These are phyloP conservation scores for Thalassiosira livingstoniorum DNA, from an alignment of 352 stramenopile genomes.

Conservation along the genomic window DNA sequence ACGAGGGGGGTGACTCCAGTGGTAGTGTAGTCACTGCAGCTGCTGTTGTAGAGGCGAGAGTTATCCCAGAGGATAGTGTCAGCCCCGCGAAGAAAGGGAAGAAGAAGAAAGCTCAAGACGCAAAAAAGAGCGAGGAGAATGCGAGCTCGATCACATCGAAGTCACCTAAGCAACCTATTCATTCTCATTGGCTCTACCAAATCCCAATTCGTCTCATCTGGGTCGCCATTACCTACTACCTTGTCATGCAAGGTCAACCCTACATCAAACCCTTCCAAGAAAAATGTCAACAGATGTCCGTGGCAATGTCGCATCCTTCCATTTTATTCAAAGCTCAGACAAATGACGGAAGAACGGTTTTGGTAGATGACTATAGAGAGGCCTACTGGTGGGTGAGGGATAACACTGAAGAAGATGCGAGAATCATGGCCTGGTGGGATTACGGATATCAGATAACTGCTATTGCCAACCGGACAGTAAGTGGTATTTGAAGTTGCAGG, in stretches of 20 bases:
- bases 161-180: slow-evolving; percentile 19
- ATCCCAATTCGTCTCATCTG: slow-evolving; percentile 19
- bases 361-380: slow-evolving; percentile 97
- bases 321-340: slow-evolving; percentile 87
- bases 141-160: neutral
- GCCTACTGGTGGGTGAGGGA: slow-evolving; percentile 90
- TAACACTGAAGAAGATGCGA: slow-evolving; percentile 81
- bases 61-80: slow-evolving; percentile 18
- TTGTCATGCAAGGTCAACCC: slow-evolving; percentile 40
- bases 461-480: slow-evolving; percentile 85
- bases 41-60: slow-evolving; percentile 20
- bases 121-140: slow-evolving; percentile 40
- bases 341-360: slow-evolving; percentile 71
- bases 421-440: slow-evolving; percentile 88
- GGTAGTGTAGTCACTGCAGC: neutral
- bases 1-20: neutral
- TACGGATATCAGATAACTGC: slow-evolving; percentile 90
- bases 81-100: slow-evolving; percentile 46
- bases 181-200: slow-evolving; percentile 21
- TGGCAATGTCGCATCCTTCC: slow-evolving; percentile 76
- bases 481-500: slow-evolving; percentile 6
- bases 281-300: slow-evolving; percentile 56
- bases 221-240: slow-evolving; percentile 38
- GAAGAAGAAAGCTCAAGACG: slow-evolving; percentile 44
- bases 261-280: slow-evolving; percentile 47